phyloP scores from a whole-genome alignment of 2,329 filamentous ascomycete species.

The Ambrosiella xylebori region DNA sequence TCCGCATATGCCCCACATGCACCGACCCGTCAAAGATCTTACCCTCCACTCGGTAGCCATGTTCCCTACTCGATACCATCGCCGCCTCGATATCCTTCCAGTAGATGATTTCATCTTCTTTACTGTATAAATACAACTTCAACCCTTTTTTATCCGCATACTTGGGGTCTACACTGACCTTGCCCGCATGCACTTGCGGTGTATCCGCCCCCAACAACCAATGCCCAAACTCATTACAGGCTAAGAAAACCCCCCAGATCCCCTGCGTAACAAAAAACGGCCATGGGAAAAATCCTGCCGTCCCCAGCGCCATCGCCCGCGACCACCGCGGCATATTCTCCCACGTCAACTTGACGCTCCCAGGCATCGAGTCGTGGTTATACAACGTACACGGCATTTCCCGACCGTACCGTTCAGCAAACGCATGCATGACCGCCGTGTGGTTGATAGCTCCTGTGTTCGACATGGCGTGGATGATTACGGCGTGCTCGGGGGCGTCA shows the following conservation, averaged over 20 bases:
- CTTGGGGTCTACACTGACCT: conserved; percentile 17
- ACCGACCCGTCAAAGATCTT: conserved; percentile 39
- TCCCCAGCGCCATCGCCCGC: conserved; percentile 34
- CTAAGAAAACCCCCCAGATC: conserved; percentile 29
- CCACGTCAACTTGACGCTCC: conserved; percentile 25
- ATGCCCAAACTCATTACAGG: conserved; percentile 20
- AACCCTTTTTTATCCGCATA: conserved; percentile 23
- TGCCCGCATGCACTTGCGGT: conserved; percentile 24
- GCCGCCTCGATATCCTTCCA: conserved; percentile 39
- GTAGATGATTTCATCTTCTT: conserved; percentile 37
- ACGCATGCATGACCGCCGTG: conserved; percentile 31
- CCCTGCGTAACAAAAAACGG: conserved; percentile 30
- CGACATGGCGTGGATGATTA: conserved; percentile 38
- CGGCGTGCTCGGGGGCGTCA: conserved; percentile 17
- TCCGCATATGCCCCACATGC: conserved; percentile 44
- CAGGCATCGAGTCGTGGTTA: conserved; percentile 36
- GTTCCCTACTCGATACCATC: conserved; percentile 27
- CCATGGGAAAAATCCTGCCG: conserved; percentile 30
- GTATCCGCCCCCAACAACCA: conserved; percentile 23
- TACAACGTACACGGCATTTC: conserved; percentile 31
- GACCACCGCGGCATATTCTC: conserved; percentile 33
- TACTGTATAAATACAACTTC: conserved; percentile 41
- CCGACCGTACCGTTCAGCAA: conserved; percentile 21
- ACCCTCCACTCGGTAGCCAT: conserved; percentile 31
- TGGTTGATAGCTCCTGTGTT: conserved; percentile 40